Conservation (phyloP, 441 rosid genomes). For the Brassica balearica region DNA sequence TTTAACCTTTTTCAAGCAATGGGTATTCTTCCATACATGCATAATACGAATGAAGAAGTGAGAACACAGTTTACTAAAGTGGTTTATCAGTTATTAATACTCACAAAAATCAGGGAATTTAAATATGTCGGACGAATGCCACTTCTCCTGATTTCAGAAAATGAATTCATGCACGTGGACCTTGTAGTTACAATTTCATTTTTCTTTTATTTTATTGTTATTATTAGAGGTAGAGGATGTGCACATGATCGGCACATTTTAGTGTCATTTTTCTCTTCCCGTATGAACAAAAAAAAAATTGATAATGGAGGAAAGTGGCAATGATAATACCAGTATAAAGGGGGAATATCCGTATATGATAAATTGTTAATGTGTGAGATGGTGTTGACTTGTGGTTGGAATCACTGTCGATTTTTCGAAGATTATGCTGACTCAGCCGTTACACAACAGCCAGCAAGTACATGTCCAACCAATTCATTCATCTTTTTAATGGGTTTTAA, state of each 20-base stretch:
- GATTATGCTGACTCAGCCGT: constrained; percentile 36
- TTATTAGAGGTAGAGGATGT: constrained; percentile 27
- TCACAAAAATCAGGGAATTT: constrained; percentile 2
- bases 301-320: constrained; percentile 36
- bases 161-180: constrained; percentile 37
- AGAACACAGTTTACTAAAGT: constrained; percentile 3
- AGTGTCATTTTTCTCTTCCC: constrained; percentile 12
- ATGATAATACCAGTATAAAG: background rate
- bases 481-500: too few relatives aligned
- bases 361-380: constrained; percentile 25
- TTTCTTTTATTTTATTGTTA: background rate
- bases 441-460: too few relatives aligned
- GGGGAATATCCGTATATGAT: too few relatives aligned
- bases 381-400: constrained; percentile 42
- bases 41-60: background rate
- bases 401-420: constrained; percentile 32
- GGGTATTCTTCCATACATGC: background rate
- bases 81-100: constrained; percentile 13
- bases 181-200: background rate
- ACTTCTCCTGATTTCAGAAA: constrained; percentile 10
- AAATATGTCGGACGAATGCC: background rate
- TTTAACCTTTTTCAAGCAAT: constrained; percentile 13
- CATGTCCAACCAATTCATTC: too few relatives aligned
- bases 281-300: constrained; percentile 11
- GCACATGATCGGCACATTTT: constrained; percentile 38